A percentile compares a stretch with the other conserved stretches of the same genome.
Evolutionary conservation across 371 early-diverging fungal genomes (phyloP).

Genomic region (Mortierella sp.): DNA sequence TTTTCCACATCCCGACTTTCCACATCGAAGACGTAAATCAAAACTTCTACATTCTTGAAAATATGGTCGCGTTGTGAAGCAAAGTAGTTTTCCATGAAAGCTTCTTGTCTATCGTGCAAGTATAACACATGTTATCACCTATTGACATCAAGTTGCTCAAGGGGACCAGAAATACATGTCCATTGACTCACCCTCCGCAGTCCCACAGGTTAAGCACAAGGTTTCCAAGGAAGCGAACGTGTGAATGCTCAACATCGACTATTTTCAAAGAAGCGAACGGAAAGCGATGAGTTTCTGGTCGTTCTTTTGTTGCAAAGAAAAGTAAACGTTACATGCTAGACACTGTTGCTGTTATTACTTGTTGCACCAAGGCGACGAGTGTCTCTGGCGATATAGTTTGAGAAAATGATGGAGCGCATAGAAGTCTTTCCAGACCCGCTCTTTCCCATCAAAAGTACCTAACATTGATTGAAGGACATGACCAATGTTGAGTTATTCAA

Average conservation of each 20-base stretch:
- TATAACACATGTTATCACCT: neutral
- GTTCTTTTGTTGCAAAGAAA: neutral
- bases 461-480: neutral
- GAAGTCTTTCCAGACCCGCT: constrained; percentile 98
- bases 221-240: constrained; percentile 95
- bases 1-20: constrained; percentile 92
- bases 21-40: constrained; percentile 98
- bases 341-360: constrained; percentile 62
- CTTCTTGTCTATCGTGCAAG: constrained; percentile 79
- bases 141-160: neutral
- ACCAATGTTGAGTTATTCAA: neutral
- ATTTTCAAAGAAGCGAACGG: constrained; percentile 2
- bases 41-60: constrained; percentile 97
- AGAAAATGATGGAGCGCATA: constrained; percentile 98
- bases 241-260: constrained; percentile 97
- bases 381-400: constrained; percentile 95
- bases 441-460: constrained; percentile 97
- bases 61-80: constrained; percentile 93
- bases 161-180: neutral
- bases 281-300: neutral
- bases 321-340: neutral
- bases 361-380: constrained; percentile 96
- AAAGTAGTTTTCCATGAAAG: constrained; percentile 97
- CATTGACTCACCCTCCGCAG: constrained; percentile 80
- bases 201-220: constrained; percentile 97